Evolutionary conservation across 805 yeast genomes (phyloP), one percentile per base, ranked within the genome.

Genomic region (Barnettozyma salicaria): DNA sequence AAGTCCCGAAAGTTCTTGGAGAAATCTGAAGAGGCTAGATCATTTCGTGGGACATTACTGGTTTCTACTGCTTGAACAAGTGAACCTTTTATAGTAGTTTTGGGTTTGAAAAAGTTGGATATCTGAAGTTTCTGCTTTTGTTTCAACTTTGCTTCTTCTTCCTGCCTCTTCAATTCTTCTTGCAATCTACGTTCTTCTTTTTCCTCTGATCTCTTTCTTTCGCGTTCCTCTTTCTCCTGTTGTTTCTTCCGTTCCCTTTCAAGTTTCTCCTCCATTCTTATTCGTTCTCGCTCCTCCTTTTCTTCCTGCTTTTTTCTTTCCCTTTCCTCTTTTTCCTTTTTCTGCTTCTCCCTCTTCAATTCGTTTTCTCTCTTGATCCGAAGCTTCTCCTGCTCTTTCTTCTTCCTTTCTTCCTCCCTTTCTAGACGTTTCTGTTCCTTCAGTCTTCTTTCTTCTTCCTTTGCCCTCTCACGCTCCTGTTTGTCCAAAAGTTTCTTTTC

Each of bases 131-230:
- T 46, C 44, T 43, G 57, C 48, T 42, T 50, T 55, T 35, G 58
- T 54, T 61, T 58, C 37, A 49, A 48, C 45, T 60, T 58, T 31
- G 58, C 58, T 36, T 59, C 63, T 22, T 64, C 65, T 28, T 61
- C 63, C 37, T 60, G 51, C 21, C 55, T 55, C 36, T 63, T 67
- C 29, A 61, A 61, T 42, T 57, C 61, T 40, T 61, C 65, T 41
- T 57, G 50, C 35, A 60, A 49, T 36, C 47, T 38, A 42, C 55
- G 31, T 43, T 56, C 48, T 49, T 56, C 56, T 29, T 58, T 60
- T 46, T 48, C 49, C 34, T 49, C 42, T n/a, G n/a, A n/a, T n/a
- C n/a, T n/a, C n/a, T n/a, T n/a, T n/a, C n/a, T n/a, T n/a, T n/a
- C n/a, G n/a, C n/a, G n/a, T n/a, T n/a, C n/a, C 19, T 22, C 46